These are phyloP conservation scores for Bonia amplexicaulis DNA, from an alignment of 176 grass and related monocot genomes.

Conservation along the genomic window DNA sequence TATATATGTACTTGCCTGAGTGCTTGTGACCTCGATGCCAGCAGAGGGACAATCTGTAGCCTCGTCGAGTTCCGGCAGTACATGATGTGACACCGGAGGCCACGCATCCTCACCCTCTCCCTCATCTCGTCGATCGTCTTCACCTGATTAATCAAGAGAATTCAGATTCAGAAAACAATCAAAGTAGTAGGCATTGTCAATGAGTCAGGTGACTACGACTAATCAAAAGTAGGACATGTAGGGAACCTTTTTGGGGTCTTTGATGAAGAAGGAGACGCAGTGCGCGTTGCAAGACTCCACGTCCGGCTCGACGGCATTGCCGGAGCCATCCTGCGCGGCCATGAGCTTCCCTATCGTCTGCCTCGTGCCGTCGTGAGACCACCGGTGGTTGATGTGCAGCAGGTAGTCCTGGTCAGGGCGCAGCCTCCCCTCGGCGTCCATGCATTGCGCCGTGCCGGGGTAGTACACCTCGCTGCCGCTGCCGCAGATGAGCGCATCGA, in stretches of 20 bases:
- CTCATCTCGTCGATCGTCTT: constrained; percentile 65
- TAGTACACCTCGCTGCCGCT: constrained; percentile 96
- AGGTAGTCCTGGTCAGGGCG: constrained; percentile 85
- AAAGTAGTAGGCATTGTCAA: neutral
- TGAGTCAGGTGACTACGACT: neutral
- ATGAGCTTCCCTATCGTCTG: constrained; percentile 66
- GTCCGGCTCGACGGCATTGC: constrained; percentile 47
- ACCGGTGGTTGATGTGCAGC: constrained; percentile 81
- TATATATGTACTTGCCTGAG: constrained; percentile 51
- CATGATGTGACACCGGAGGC: constrained; percentile 83
- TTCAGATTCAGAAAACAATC: constrained; percentile 3
- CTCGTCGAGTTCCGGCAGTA: constrained; percentile 84
- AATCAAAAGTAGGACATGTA: neutral
- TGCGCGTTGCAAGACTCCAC: constrained; percentile 65
- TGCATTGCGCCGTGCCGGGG: constrained; percentile 63
- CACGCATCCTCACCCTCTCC: constrained; percentile 79
- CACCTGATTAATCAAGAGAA: constrained; percentile 32
- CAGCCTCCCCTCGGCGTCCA: constrained; percentile 67
- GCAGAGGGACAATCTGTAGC: constrained; percentile 79
- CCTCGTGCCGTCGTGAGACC: constrained; percentile 71
- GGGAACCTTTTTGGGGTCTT: constrained; percentile 58
- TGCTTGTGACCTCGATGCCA: constrained; percentile 92
- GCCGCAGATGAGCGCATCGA: constrained; percentile 81
- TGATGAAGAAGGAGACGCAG: constrained; percentile 78
- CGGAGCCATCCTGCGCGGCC: constrained; percentile 22